Base-by-base conservation (phyloP, 331 rosid genomes). In the Rosa hybrid region DNA sequence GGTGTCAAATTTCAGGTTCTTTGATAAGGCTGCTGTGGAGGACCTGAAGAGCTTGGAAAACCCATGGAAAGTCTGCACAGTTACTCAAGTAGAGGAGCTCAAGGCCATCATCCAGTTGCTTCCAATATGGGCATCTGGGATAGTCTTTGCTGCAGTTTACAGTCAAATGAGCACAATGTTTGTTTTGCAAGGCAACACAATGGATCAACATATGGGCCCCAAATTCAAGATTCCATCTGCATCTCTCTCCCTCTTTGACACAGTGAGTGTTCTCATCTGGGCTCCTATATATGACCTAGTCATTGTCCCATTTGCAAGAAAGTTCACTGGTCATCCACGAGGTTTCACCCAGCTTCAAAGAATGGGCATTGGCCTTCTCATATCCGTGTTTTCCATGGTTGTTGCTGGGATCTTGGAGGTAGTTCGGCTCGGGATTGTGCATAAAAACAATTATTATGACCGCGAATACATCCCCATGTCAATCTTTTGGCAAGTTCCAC, bases 161-260 rank as follows among this genome's bases (percentile, higher is more conserved):
- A 72, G 94, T 44, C 97, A 92, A 84, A 91, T 89, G 94, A 84
- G 56, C 90, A 92, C 96, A 71, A 88, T 92, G 97, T 92, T 92
- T 74, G 90, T 92, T 48, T 64, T 92, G 68, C 96, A 92, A 80
- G 97, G 96, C 68, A 91, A 92, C 89, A 88, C 90, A 85, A 65
- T 91, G 96, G 89, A 93, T 83, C 96, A 83, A 27, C 88, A 53
- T 77, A 91, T 92, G 42, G 94, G 96, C 11, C 91, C 90, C 20
- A 41, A 67, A 68, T 91, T 93, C 84, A 53, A 88, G 63, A 90
- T 93, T 53, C 96, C 97, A 71, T 84, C 96, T 11, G 97, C 97
- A 42, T 93, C 94, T 16, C 92, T 93, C 50, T 87, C 94, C 23
- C 77, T 91, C 12, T 91, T 93, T 0, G 97, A 91, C 76, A 90